phyloP scores from a whole-genome alignment of 306 rosid genomes.

The Dryas octopetala region DNA sequence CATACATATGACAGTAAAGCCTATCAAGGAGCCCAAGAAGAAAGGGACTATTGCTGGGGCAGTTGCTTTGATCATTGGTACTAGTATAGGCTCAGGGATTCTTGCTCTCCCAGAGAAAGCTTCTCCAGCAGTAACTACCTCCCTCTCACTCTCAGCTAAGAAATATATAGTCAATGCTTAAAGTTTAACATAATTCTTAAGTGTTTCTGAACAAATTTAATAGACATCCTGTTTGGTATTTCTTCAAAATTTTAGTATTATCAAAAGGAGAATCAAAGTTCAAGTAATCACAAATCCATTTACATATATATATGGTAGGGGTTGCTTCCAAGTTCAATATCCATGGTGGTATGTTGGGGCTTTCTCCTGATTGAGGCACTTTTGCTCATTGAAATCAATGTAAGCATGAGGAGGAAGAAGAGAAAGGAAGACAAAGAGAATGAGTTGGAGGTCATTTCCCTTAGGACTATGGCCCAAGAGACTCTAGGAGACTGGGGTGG shows the following conservation, averaged over 20 bases:
- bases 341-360: conserved; percentile 59
- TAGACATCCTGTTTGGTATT: background rate
- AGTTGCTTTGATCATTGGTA: conserved; percentile 62
- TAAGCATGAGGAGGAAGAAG: conserved; percentile 49
- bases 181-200: background rate
- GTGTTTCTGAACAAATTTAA: background rate
- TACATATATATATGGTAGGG: conserved; percentile 37
- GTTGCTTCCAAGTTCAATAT: conserved; percentile 63
- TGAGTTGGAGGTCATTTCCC: conserved; percentile 59
- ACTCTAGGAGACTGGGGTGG: conserved; percentile 71
- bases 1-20: conserved; percentile 16
- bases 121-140: conserved; percentile 51
- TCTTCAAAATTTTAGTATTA: background rate
- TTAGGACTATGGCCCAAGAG: conserved; percentile 80
- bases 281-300: background rate
- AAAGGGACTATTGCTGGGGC: conserved; percentile 66
- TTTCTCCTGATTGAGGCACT: conserved; percentile 67
- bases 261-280: background rate
- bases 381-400: conserved; percentile 65
- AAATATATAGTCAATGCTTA: too few species aligned
- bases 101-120: conserved; percentile 79
- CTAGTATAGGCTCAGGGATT: conserved; percentile 66
- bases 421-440: conserved; percentile 28
- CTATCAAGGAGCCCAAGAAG: conserved; percentile 17
- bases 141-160: conserved; percentile 1